Base-by-base conservation (phyloP, 768 basidiomycete genomes). In the Gautieria morchelliformis region DNA sequence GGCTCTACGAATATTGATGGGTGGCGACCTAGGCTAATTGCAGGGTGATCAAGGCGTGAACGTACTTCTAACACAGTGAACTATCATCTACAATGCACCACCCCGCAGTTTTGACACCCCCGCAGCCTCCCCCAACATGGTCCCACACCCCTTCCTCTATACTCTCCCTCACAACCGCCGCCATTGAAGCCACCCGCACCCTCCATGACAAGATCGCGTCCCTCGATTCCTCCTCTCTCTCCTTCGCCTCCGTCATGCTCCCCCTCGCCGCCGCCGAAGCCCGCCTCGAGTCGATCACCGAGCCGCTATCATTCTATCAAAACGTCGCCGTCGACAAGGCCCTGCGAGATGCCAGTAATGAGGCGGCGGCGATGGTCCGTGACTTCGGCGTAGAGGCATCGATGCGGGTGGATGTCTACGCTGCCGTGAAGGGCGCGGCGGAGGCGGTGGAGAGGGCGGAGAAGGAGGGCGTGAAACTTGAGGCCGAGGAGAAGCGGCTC, bases 381-480 rank as follows among this genome's bases (percentile, higher is more conserved):
- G 82, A 89, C 62, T 91, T 81, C 62, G 73, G 74, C 24, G 87
- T 92, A 54, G 87, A 93, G 65, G 74, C 80, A 0, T 84, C 83
- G 14, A 90, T 92, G 87, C 82, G 90, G 12, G 66, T 85, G 50
- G 92, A 94, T 64, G 78, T 93, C 49, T 93, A 79, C 74, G 73
- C 80, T 49, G 85, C 85, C 45, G 49, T 70, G 5, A 87, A 89
- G 68, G 70, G 78, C 7, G 76, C 78, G 5, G 89, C 89, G 0
- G 56, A 57, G 32, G 15, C 10, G n/a, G 47, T 27, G 27, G 27
- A 27, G 27, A 27, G 27, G 27, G 27, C 47, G 9, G 76, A 85
- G 64, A 79, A 82, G 68, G 85, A 88, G 64, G 83, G 82, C 4
- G 69, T 75, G 37, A 74, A 74, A 51, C 72, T 93, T 9, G 78